Conservation (phyloP, 2,329 filamentous ascomycete species). For the Neophaeococcomyces aloes region DNA sequence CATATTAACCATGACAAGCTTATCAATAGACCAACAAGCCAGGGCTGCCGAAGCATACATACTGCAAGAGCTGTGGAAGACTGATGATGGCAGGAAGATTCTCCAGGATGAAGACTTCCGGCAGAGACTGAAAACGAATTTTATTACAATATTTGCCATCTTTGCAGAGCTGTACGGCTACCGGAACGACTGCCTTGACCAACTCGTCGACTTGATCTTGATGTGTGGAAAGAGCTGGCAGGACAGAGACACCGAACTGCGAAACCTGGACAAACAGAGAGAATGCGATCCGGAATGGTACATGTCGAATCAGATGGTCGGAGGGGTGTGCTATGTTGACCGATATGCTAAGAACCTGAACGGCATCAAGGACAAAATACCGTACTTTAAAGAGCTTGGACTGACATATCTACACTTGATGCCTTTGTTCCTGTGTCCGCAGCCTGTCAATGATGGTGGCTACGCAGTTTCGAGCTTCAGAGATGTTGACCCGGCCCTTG, state of each 20-base stretch:
- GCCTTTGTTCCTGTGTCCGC: conserved; percentile 18
- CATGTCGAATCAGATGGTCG: conserved; percentile 19
- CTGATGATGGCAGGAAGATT: conserved; percentile 12
- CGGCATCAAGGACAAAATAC: conserved; percentile 17
- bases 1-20: neutral
- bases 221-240: conserved; percentile 19
- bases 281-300: conserved; percentile 20
- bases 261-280: conserved; percentile 14
- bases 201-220: conserved; percentile 18
- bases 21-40: conserved; percentile 18
- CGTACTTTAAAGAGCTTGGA: conserved; percentile 21
- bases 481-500: conserved; percentile 16
- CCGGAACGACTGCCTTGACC: conserved; percentile 18
- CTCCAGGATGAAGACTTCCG: conserved; percentile 17
- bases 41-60: conserved; percentile 20
- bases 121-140: conserved; percentile 16
- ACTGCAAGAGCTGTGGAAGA: conserved; percentile 17
- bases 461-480: conserved; percentile 20
- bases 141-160: conserved; percentile 20
- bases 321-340: conserved; percentile 20
- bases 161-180: conserved; percentile 21
- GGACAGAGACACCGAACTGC: conserved; percentile 13
- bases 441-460: conserved; percentile 19
- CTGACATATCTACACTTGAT: conserved; percentile 20
- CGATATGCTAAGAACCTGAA: conserved; percentile 17